A percentile compares a stretch with the other conserved stretches of the same genome.
Evolutionary conservation across 257 asterid species (phyloP).

Genomic region (Nicotiana tabacum): DNA sequence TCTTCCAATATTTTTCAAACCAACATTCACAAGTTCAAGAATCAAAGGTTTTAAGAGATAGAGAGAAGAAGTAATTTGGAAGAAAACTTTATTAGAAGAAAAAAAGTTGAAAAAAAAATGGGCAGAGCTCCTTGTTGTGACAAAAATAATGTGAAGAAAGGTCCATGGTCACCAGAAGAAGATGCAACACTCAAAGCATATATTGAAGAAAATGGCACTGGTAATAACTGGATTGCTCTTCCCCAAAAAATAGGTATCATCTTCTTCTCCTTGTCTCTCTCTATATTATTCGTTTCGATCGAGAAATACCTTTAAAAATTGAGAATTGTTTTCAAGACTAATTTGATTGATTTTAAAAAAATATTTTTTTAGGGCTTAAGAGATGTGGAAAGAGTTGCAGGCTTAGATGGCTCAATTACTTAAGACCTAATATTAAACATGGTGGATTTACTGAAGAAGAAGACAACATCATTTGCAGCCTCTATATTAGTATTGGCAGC

Average conservation of each 20-base stretch:
- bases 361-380: slow-evolving; percentile 56
- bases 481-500: slow-evolving; percentile 98
- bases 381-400: slow-evolving; percentile 98
- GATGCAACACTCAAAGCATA: slow-evolving; percentile 83
- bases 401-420: slow-evolving; percentile 83
- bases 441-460: slow-evolving; percentile 99
- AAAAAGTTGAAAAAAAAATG: slow-evolving; percentile 30
- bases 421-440: slow-evolving; percentile 86
- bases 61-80: slow-evolving; percentile 4
- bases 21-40: slow-evolving; percentile 17
- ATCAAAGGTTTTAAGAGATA: neutral
- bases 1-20: slow-evolving; percentile 33
- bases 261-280: neutral
- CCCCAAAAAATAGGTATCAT: slow-evolving; percentile 86
- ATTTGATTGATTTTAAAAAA: neutral
- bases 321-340: neutral
- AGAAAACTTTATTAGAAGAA: neutral
- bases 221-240: slow-evolving; percentile 98
- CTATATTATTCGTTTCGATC: neutral
- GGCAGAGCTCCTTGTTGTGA: slow-evolving; percentile 99
- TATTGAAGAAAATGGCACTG: slow-evolving; percentile 72
- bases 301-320: neutral
- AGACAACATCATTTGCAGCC: slow-evolving; percentile 89
- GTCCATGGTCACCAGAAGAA: slow-evolving; percentile 99
- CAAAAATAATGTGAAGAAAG: slow-evolving; percentile 85